Evolutionary conservation across 345 rosid species (phyloP), one percentile per base, ranked within the genome.

Genomic region (Jatropha curcas): DNA sequence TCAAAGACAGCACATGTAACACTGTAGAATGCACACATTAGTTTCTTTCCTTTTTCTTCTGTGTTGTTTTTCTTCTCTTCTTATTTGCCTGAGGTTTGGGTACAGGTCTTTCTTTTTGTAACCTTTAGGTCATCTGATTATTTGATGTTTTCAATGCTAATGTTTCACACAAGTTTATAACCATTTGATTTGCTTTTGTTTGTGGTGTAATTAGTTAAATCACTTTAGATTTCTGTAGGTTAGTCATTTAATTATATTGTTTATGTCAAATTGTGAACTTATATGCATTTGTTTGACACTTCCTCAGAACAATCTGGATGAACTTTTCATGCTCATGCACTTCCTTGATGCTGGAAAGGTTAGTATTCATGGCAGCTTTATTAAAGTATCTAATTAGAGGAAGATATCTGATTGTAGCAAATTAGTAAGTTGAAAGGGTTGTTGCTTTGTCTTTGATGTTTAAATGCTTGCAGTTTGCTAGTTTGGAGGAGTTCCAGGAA

Each of bases 291-390:
- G 27, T 71, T 57, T 82, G 84, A 66, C 76, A 17, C 57, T 28
- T 80, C 81, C 87, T 79, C 96, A 96, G 99, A 96, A 96, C 89
- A 96, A 96, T 84, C 85, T 96, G 85, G 98, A 93, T 80, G 99
- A 96, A 77, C 98, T 96, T 78, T 93, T 96, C 91, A 96, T 96
- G 98, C 98, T 96, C 68, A 96, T 96, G 99, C 99, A 96, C 83
- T 96, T 96, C 84, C 99, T 96, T 79, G 99, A 96, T 84, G 97
- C 93, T 63, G 99, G 98, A 78, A 96, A 96, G 96, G 98, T 92
- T 75, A 74, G 83, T 79, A 56, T 66, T n/a, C 58, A 55, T 51
- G 58, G 68, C 22, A 68, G 28, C 65, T 72, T 63, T 79, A 27
- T 57, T 31, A 28, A 39, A 34, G 37, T 62, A 39, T 41, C 27